These are phyloP conservation scores for Ogataea methylovora DNA, from an alignment of 805 yeast genomes.

Conservation along the genomic window DNA sequence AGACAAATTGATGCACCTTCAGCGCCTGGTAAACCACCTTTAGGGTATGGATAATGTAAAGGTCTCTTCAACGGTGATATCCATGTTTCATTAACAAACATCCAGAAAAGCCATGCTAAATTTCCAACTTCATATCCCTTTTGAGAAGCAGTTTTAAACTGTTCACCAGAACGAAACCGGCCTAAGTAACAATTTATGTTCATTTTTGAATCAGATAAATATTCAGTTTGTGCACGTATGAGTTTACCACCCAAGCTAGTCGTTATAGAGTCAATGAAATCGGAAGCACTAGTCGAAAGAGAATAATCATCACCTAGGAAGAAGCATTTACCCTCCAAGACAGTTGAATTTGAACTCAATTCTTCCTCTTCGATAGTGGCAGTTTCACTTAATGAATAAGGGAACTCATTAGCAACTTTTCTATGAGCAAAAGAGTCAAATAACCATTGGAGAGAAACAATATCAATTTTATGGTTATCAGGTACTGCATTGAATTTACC, in stretches of 20 bases:
- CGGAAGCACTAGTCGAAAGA: constrained; percentile 35
- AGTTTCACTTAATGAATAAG: no score
- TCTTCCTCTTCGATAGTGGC: no score
- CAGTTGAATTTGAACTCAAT: no score
- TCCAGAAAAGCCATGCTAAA: constrained; percentile 66
- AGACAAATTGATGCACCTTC: constrained; percentile 51
- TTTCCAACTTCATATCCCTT: constrained; percentile 50
- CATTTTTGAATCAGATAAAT: neutral
- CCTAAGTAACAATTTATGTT: constrained; percentile 51
- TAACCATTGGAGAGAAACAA: no score
- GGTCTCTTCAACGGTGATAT: constrained; percentile 41
- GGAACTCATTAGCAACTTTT: no score
- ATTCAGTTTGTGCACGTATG: constrained; percentile 10
- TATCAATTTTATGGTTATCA: no score
- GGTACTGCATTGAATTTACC: no score
- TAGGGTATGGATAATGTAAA: constrained; percentile 64
- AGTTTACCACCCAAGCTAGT: constrained; percentile 47
- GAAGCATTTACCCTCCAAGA: constrained; percentile 38
- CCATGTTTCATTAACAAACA: constrained; percentile 51
- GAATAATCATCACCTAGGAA: constrained; percentile 49
- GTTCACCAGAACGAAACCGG: constrained; percentile 49
- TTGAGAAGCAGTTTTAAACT: constrained; percentile 39
- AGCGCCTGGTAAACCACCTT: constrained; percentile 45
- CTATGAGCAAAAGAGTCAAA: no score
- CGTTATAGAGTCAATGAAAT: constrained; percentile 37